Conservation (phyloP, 441 rosid species). For the Syzygium syzygioides region DNA sequence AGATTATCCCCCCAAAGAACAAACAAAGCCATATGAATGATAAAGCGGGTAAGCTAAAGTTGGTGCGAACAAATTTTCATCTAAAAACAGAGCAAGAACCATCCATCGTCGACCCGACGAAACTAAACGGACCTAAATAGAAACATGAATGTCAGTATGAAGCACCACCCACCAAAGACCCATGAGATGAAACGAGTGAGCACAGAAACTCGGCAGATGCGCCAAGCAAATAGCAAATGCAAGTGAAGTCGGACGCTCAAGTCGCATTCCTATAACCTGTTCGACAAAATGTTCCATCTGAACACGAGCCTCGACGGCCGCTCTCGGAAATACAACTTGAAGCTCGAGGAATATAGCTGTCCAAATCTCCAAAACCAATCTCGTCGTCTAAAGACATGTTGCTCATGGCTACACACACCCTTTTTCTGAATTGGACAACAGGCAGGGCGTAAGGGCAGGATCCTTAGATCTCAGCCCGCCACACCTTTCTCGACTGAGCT, state of each 20-base stretch:
- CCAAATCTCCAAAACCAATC: neutral
- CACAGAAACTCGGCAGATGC: neutral
- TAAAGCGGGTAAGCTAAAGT: neutral
- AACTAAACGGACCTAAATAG: neutral
- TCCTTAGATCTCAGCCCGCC: neutral
- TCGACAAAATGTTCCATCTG: neutral
- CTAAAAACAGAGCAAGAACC: neutral
- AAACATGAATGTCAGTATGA: neutral
- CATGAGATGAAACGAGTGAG: neutral
- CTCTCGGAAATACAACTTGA: neutral
- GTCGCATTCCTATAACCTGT: neutral
- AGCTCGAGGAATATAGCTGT: neutral
- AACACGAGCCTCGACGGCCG: neutral
- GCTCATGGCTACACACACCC: neutral
- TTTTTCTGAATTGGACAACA: neutral
- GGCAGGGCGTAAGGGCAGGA: neutral
- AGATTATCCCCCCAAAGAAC: neutral
- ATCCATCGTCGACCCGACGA: neutral
- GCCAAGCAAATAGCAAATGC: neutral
- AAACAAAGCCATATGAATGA: neutral
- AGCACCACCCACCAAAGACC: neutral
- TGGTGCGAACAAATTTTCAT: neutral
- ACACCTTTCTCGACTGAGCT: neutral
- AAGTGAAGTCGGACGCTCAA: neutral
- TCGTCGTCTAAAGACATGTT: neutral